Percentiles rank a stretch among this genome's conserved stretches.
phyloP scores from a whole-genome alignment of 108 stramenopile genomes.

The Cyclotella kingstonii region DNA sequence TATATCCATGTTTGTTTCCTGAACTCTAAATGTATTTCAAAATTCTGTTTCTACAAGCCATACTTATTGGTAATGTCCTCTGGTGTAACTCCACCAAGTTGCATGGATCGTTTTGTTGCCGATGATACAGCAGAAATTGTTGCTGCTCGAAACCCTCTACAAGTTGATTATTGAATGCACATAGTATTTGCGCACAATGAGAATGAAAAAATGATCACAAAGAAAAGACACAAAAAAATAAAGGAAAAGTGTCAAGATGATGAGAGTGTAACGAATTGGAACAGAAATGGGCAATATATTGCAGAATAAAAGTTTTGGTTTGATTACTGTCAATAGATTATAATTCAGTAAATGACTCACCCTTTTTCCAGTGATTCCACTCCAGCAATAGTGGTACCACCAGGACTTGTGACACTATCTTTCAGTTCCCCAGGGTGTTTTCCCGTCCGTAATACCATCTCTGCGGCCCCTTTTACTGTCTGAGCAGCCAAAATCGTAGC shows the following conservation, averaged over 20 bases:
- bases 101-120: constrained; percentile 75
- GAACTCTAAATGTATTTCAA: too few relatives aligned
- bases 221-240: neutral
- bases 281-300: neutral
- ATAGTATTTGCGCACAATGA: neutral
- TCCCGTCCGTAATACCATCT: constrained; percentile 90
- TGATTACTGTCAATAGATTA: neutral
- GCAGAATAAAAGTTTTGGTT: neutral
- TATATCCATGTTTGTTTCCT: too few relatives aligned
- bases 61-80: constrained; percentile 68
- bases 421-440: constrained; percentile 91
- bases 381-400: constrained; percentile 95
- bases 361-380: constrained; percentile 90
- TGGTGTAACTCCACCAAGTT: constrained; percentile 67
- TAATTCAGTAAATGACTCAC: constrained; percentile 54
- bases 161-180: neutral
- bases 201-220: too few relatives aligned
- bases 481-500: constrained; percentile 91
- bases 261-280: neutral
- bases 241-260: neutral
- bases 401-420: constrained; percentile 88
- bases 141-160: constrained; percentile 67
- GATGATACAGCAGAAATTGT: constrained; percentile 72
- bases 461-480: constrained; percentile 95
- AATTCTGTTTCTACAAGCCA: constrained; percentile 60